Percentiles rank a stretch among this genome's conserved stretches.
phyloP scores from a whole-genome alignment of 805 yeast species.

The Pichia paraexigua region DNA sequence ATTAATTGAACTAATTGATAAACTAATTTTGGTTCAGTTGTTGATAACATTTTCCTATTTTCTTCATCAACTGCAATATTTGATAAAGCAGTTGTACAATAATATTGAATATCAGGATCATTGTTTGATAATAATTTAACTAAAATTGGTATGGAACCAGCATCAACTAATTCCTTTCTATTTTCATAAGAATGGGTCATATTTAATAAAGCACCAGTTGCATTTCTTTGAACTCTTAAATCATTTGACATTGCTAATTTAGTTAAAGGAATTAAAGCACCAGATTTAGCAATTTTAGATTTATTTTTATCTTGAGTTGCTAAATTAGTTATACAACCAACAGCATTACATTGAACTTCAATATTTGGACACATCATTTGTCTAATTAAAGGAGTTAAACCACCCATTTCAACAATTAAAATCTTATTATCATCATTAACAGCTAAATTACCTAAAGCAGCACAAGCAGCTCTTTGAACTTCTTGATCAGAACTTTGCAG shows the following conservation, averaged over 20 bases:
- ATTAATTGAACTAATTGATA: constrained; percentile 79
- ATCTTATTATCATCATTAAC: constrained; percentile 93
- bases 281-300: constrained; percentile 90
- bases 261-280: constrained; percentile 91
- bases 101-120: constrained; percentile 96
- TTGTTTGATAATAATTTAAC: constrained; percentile 77
- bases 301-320: constrained; percentile 98
- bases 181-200: constrained; percentile 98
- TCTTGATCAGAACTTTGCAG: constrained; percentile 85
- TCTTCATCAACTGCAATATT: constrained; percentile 95
- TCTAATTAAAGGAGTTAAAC: constrained; percentile 88
- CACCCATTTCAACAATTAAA: constrained; percentile 96
- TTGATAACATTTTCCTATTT: constrained; percentile 79
- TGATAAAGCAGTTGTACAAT: constrained; percentile 94
- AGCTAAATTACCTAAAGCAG: constrained; percentile 96
- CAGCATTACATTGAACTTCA: constrained; percentile 98
- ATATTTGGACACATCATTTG: constrained; percentile 97
- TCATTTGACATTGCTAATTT: constrained; percentile 91
- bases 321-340: constrained; percentile 95
- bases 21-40: constrained; percentile 89
- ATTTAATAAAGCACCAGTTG: constrained; percentile 94
- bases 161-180: constrained; percentile 91
- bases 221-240: constrained; percentile 94
- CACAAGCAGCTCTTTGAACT: constrained; percentile 97
- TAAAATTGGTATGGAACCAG: constrained; percentile 96